Conservation (phyloP, 345 rosid species). For the Aquilaria malaccensis region DNA sequence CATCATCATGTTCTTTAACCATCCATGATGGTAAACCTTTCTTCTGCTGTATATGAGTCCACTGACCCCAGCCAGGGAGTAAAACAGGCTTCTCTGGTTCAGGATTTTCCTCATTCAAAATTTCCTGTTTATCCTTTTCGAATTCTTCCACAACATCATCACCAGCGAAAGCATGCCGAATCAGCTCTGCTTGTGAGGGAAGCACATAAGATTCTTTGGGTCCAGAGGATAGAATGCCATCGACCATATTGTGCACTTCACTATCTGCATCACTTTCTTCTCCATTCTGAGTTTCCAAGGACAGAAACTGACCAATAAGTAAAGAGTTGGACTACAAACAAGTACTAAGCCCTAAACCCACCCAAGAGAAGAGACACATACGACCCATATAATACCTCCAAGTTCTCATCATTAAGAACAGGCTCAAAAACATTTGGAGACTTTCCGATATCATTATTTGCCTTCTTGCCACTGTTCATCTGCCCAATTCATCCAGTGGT, state of each 20-base stretch:
- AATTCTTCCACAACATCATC: conserved; percentile 85
- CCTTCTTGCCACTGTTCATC: conserved; percentile 39
- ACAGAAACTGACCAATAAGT: conserved; percentile 7
- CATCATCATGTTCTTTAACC: conserved; percentile 62
- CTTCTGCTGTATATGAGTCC: conserved; percentile 68
- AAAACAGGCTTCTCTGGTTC: conserved; percentile 75
- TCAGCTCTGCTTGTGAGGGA: conserved; percentile 89
- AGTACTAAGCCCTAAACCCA: conserved; percentile 3
- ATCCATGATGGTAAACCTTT: conserved; percentile 85
- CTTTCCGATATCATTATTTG: conserved; percentile 21
- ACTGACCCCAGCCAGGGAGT: conserved; percentile 94
- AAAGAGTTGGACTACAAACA: conserved; percentile 3
- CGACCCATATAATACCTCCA: conserved; percentile 27
- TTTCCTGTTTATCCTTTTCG: conserved; percentile 57
- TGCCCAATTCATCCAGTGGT: conserved; percentile 14
- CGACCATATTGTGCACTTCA: conserved; percentile 59
- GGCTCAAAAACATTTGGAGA: conserved; percentile 23
- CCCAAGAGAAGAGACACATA: background rate
- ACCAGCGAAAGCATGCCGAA: conserved; percentile 85
- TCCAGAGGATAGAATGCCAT: conserved; percentile 58
- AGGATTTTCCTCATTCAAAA: conserved; percentile 68
- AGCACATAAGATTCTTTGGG: conserved; percentile 45
- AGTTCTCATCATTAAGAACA: conserved; percentile 22
- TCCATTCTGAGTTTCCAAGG: conserved; percentile 28
- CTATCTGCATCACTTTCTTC: conserved; percentile 65